Percentiles rank a stretch among this genome's conserved stretches.
Evolutionary conservation across 2,329 filamentous ascomycete species (phyloP).

Genomic region (Cladosporium cucumerinum): DNA sequence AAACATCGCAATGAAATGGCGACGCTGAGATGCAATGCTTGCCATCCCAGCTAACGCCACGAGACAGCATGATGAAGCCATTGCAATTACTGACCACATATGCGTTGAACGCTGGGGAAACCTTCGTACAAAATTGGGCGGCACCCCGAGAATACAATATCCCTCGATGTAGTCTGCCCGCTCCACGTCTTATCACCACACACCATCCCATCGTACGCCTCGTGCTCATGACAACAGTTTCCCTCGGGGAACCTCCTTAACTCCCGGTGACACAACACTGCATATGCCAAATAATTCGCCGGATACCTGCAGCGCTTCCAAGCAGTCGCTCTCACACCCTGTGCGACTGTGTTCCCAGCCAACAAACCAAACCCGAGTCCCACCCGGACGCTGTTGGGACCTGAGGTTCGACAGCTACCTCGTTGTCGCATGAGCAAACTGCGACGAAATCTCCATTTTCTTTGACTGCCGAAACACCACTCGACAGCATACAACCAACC

Average conservation of each 20-base stretch:
- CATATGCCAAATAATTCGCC: conserved; percentile 4
- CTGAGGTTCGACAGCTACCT: conserved; percentile 2
- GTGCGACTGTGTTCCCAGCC: conserved; percentile 2
- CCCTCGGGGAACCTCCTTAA: not conserved
- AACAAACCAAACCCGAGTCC: not conserved
- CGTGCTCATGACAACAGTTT: not conserved
- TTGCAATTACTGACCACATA: not conserved
- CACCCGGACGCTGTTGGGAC: not conserved
- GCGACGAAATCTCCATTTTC: not conserved
- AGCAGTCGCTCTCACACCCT: not conserved
- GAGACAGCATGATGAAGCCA: not conserved
- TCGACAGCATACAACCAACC: not conserved
- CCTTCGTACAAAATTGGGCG: not conserved
- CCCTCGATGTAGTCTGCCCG: not conserved
- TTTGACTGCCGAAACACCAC: not conserved
- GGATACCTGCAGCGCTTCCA: conserved; percentile 7
- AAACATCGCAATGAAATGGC: not conserved
- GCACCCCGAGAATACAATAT: not conserved
- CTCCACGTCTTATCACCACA: not conserved
- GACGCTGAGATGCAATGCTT: not conserved
- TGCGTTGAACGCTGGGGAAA: not conserved
- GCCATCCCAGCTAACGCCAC: not conserved
- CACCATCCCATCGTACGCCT: not conserved
- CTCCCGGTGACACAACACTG: not conserved
- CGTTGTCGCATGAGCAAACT: not conserved